Evolutionary conservation across 371 early-diverging fungal species (phyloP).

Genomic region (Nematocida displodere): DNA sequence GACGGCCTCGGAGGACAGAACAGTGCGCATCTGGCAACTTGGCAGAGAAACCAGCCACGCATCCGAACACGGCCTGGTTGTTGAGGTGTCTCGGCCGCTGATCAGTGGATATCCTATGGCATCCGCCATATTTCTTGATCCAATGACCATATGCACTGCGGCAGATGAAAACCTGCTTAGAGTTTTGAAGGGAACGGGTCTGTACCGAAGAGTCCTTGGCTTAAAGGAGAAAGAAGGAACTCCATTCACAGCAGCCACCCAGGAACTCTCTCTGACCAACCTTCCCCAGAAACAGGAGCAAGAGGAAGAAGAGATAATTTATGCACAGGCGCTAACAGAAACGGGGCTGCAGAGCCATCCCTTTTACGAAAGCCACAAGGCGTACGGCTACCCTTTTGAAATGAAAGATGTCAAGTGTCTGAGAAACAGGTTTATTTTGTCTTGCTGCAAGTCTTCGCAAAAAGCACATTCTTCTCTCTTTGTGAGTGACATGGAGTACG

Average conservation of each 20-base stretch:
- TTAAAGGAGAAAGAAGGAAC: not conserved
- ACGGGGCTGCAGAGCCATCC: constrained; percentile 6
- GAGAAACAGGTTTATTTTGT: not conserved
- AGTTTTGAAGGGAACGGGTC: constrained; percentile 6
- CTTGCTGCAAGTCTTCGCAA: constrained; percentile 32
- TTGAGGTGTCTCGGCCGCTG: constrained; percentile 14
- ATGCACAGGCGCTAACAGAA: not conserved
- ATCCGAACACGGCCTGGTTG: not conserved
- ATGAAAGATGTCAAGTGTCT: not conserved
- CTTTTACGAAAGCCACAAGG: constrained; percentile 11
- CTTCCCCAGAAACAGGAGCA: not conserved
- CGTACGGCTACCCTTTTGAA: constrained; percentile 37
- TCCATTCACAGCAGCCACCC: constrained; percentile 19
- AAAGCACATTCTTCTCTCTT: constrained; percentile 10
- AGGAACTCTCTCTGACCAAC: constrained; percentile 31
- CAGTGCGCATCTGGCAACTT: not conserved
- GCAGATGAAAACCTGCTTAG: constrained; percentile 11
- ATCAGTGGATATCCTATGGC: not conserved
- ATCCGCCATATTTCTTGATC: not conserved
- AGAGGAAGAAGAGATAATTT: not conserved
- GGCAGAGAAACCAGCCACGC: too few species aligned
- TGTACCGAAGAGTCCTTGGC: not conserved
- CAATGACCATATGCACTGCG: not conserved
- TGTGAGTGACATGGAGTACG: not conserved
- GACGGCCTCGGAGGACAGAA: not conserved